Evolutionary conservation across 2,329 filamentous ascomycete genomes (phyloP), one percentile per base, ranked within the genome.

Genomic region (Colletotrichum tofieldiae): DNA sequence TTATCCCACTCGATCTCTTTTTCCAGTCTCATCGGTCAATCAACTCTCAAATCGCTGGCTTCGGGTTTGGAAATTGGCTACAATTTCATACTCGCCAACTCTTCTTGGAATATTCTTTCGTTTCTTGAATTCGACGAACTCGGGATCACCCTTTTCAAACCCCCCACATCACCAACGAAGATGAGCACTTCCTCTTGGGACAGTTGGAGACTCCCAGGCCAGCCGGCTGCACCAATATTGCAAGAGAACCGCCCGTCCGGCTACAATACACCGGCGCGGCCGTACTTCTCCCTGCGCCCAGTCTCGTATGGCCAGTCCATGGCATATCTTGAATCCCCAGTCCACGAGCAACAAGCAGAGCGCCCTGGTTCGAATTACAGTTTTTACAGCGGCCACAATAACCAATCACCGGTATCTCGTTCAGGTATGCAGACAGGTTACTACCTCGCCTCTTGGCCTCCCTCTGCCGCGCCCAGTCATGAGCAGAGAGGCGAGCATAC

Each of bases 131-230:
- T 62, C 45, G 32, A 39, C 14, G 14, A 51, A 37, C 47, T 62
- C 59, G 11, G 47, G 16, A 51, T 29, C 11, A 47, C 16, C 0
- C 43, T 49, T 43, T 6, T 16, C 45, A 39, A 62, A 60, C 8
- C 26, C 8, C 54, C 12, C 29, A 16, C 16, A 51, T 29, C 8
- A n/a, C 12, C 14, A 9, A 20, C 47, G 23, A 64, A 41, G 3
- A 64, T 64, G 61, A 64, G 47, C n/a, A n/a, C 59, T 49, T 51
- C 6, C n/a, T 23, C 54, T 39, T 58, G 35, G 54, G 54, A 58
- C 23, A 16, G 8, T 23, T 58, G 43, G 43, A 47, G 7, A 47
- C n/a, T n/a, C 7, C 43, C 20, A 20, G 43, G 43, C 20, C 54
- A 41, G 54, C 54, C 35, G 35, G 35, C 35, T 58, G 35, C 35